These are phyloP conservation scores for Saccharomyces paradoxus DNA, from an alignment of 805 yeast genomes.

Conservation along the genomic window DNA sequence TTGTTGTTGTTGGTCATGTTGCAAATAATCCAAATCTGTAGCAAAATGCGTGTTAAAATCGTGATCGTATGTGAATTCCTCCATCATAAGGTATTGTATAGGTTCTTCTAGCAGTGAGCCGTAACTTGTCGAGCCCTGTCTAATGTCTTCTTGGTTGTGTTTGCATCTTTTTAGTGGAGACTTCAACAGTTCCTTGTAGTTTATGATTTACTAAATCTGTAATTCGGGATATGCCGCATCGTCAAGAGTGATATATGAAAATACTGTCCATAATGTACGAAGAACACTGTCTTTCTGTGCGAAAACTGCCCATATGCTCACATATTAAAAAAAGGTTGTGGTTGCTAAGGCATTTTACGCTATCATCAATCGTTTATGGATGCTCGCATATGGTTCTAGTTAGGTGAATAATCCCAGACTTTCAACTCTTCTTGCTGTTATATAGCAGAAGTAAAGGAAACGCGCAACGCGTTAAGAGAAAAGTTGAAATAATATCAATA, in stretches of 20 bases:
- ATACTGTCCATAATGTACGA: background rate
- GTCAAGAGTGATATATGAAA: background rate
- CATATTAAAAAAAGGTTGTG: background rate
- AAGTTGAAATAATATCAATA: background rate
- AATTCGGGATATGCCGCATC: background rate
- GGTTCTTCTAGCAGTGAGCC: background rate
- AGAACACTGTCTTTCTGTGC: background rate
- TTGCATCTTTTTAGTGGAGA: background rate
- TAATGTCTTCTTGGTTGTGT: background rate
- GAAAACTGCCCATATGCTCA: background rate
- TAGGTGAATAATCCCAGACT: background rate
- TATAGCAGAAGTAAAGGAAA: background rate
- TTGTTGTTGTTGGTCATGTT: background rate
- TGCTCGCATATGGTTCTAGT: background rate
- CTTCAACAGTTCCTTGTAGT: background rate
- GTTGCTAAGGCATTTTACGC: background rate
- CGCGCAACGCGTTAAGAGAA: background rate
- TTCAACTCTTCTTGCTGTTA: background rate
- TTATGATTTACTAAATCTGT: background rate
- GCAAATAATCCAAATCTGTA: slow-evolving; percentile 1
- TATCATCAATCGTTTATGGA: background rate
- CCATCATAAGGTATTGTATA: background rate
- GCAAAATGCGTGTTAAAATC: background rate
- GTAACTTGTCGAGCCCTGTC: background rate
- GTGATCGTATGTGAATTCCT: background rate